Evolutionary conservation across 129 eudicot species (phyloP).

Genomic region (Tagetes erecta): DNA sequence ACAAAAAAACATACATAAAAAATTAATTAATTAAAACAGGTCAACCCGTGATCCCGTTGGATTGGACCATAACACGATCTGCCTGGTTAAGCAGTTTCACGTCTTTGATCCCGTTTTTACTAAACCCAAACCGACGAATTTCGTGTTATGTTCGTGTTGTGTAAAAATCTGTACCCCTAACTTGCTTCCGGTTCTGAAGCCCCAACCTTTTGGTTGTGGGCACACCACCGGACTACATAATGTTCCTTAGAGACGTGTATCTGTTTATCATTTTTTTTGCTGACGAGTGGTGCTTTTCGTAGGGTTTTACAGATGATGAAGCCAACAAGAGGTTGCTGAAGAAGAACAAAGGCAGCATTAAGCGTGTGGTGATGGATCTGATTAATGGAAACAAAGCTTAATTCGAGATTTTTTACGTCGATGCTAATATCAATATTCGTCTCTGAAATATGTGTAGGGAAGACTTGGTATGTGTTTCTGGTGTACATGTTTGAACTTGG

Average conservation of each 20-base stretch:
- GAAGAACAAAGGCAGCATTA: conserved; percentile 87
- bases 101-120: too few relatives aligned
- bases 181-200: too few relatives aligned
- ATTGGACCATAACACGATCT: too few relatives aligned
- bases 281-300: conserved; percentile 3
- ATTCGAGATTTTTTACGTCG: not conserved
- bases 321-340: conserved; percentile 62
- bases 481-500: conserved; percentile 5
- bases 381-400: conserved; percentile 44
- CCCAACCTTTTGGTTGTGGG: too few relatives aligned
- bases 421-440: conserved; percentile 3
- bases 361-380: conserved; percentile 87
- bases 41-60: too few relatives aligned
- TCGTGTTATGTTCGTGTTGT: too few relatives aligned
- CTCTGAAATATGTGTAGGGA: conserved; percentile 22
- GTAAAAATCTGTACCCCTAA: too few relatives aligned
- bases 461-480: conserved; percentile 15
- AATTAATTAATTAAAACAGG: too few relatives aligned
- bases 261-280: conserved; percentile 1
- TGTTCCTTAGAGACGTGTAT: not conserved
- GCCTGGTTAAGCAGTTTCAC: too few relatives aligned
- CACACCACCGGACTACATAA: too few relatives aligned
- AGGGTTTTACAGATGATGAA: conserved; percentile 75
- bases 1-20: too few relatives aligned
- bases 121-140: too few relatives aligned